Base-by-base conservation (phyloP, 2,329 filamentous ascomycete genomes). In the Anthostomella pinea region DNA sequence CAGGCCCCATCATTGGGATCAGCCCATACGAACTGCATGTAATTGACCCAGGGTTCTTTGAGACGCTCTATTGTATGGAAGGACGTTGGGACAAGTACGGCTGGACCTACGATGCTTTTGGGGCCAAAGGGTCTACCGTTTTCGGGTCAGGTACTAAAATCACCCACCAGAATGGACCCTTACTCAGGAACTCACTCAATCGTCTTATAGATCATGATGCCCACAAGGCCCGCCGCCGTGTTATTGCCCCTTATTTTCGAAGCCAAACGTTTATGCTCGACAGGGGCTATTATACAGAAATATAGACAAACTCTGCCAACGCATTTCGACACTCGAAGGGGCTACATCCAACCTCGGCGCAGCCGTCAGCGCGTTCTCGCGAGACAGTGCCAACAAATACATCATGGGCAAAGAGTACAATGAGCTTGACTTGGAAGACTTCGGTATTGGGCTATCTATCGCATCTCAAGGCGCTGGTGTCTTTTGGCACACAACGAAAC, bases 1-100 rank as follows among this genome's bases (percentile, higher is more conserved):
- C 19, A 45, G 36, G 39, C 13, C 37, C 39, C 10, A 41, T 46
- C n/a, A 36, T 46, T n/a, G 37, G 43, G 6, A 46, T 46, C 14
- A 46, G 43, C 13, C 43, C 40, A 13, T 21, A 32, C 8, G 39
- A 46, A 21, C 19, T 46, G 8, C 40, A 46, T 33, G 29, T 46
- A n/a, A 36, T 9, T 13, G 40, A 46, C 13, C 25, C 34, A 9
- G 16, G n/a, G 6, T 46, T 41, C 23, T 30, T 34, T 13, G 30
- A 43, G 8, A 33, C 33, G 10, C 30, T 43, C 9, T 46, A 46
- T 28, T 28, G 35, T 7, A 35, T 33, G 23, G 11, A 36, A 11
- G 38, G 34, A 18, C 27, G 18, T 25, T 34, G 38, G 39, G 25
- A 43, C 19, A 43, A 43, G 16, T 46, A 43, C 18, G 29, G 16